Conservation (phyloP, 306 rosid genomes). For the Lotus japonicus region DNA sequence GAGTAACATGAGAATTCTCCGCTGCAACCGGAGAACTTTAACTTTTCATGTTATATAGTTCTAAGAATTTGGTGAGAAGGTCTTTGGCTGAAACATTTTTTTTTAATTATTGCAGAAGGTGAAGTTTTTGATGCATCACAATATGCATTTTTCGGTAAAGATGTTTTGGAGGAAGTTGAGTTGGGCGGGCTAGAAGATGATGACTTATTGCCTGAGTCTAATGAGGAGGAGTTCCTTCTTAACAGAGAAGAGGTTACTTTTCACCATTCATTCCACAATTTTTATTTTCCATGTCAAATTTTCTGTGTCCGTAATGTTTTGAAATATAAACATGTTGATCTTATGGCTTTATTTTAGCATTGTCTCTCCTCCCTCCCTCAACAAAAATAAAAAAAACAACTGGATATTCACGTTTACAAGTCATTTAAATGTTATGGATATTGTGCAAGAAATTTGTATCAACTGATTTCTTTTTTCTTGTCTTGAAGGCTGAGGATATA, state of each 20-base stretch:
- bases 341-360: neutral
- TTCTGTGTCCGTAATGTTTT: neutral
- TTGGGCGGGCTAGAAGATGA: conserved; percentile 82
- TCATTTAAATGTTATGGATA: neutral
- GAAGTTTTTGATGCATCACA: conserved; percentile 80
- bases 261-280: neutral
- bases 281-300: neutral
- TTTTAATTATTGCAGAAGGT: conserved; percentile 21
- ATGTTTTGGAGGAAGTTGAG: conserved; percentile 70
- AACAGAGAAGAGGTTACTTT: conserved; percentile 52
- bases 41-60: neutral
- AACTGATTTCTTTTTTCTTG: neutral
- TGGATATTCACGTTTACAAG: neutral
- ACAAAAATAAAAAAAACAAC: neutral
- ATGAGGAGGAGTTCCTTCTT: conserved; percentile 81
- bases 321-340: neutral
- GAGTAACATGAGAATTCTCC: neutral
- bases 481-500: conserved; percentile 35
- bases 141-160: conserved; percentile 82
- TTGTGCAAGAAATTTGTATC: neutral
- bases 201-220: conserved; percentile 39
- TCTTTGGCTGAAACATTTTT: conserved; percentile 1
- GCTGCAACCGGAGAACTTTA: neutral
- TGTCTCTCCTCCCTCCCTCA: neutral
- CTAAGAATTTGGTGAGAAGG: neutral